Base-by-base conservation (phyloP, 768 basidiomycete species). In the Termitomyces sp. region DNA sequence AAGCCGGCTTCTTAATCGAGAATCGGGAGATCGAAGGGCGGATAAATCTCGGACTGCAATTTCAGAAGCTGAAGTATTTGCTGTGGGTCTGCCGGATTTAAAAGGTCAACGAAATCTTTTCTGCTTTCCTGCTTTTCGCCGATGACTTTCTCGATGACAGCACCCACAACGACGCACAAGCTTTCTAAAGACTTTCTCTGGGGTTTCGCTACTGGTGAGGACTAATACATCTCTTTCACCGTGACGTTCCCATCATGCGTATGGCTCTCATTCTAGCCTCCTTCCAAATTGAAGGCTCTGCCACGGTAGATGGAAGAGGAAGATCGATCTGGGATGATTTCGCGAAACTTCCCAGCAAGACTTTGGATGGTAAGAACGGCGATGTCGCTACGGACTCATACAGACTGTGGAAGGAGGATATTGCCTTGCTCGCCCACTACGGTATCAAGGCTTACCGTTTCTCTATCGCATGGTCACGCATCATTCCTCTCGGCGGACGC, bases 321-420 rank as follows among this genome's bases (percentile, higher is more conserved):
- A 82, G 82, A 64, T 85, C 84, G 16, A 82, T 89, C 62, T 90
- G 88, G 88, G 88, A 91, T 65, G 84, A 81, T 67, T 89, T 87
- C 69, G 76, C 84, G 27, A 79, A 80, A 53, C 68, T 71, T 16
- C 85, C 86, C 0, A 87, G 87, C 36, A 87, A 87, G 74, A 88
- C 86, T 5, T 67, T 78, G 55, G 89, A 89, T 64, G 87, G 88
- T 4, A 68, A 76, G 48, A 76, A 83, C 66, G 87, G 86, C 7
- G 85, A 87, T 64, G 79, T 84, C 52, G 87, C 88, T 6, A 88
- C 86, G 47, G 84, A 87, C 69, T 88, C 87, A 13, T 86, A 88
- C 72, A 77, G 75, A 53, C 74, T 81, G 59, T 90, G 86, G 85
- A 79, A 79, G 58, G 81, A 86, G 60, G 88, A 90, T 66, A 69